Conservation (phyloP, 2,329 filamentous ascomycete genomes). For the Paracamarosporium sp. region DNA sequence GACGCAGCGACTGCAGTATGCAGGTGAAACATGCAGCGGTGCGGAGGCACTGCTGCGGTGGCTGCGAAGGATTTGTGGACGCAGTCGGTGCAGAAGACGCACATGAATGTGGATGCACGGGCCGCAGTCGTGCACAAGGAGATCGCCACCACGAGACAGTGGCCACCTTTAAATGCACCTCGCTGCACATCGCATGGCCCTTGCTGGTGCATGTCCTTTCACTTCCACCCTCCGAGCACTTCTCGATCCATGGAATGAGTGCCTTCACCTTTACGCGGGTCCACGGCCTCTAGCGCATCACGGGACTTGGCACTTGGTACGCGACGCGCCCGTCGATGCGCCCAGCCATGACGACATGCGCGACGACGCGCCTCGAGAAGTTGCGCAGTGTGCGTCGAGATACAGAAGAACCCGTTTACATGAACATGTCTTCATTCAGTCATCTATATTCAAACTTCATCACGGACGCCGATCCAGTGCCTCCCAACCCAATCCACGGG, state of each 20-base stretch:
- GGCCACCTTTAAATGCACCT: slow-evolving; percentile 25
- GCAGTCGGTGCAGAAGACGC: slow-evolving; percentile 18
- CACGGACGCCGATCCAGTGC: neutral
- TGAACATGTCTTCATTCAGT: neutral
- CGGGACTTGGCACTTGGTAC: slow-evolving; percentile 12
- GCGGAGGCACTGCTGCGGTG: slow-evolving; percentile 16
- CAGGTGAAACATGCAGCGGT: slow-evolving; percentile 11
- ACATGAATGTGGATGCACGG: slow-evolving; percentile 5
- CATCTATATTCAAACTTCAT: neutral
- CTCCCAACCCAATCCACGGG: neutral
- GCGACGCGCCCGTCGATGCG: neutral
- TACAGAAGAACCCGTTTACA: neutral
- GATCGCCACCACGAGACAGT: slow-evolving; percentile 15
- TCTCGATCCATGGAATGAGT: neutral
- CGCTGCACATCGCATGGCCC: slow-evolving; percentile 2
- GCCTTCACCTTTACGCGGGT: neutral
- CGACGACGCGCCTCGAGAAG: neutral
- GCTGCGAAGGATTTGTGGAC: slow-evolving; percentile 29
- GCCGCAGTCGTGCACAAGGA: slow-evolving; percentile 8
- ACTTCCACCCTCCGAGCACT: neutral
- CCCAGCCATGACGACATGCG: slow-evolving; percentile 5
- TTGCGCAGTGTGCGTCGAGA: neutral
- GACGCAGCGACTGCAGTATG: neutral
- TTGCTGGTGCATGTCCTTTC: neutral
- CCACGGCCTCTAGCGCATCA: neutral